Evolutionary conservation across 2,329 filamentous ascomycete species (phyloP).

Genomic region (Cyclaneusma minus): DNA sequence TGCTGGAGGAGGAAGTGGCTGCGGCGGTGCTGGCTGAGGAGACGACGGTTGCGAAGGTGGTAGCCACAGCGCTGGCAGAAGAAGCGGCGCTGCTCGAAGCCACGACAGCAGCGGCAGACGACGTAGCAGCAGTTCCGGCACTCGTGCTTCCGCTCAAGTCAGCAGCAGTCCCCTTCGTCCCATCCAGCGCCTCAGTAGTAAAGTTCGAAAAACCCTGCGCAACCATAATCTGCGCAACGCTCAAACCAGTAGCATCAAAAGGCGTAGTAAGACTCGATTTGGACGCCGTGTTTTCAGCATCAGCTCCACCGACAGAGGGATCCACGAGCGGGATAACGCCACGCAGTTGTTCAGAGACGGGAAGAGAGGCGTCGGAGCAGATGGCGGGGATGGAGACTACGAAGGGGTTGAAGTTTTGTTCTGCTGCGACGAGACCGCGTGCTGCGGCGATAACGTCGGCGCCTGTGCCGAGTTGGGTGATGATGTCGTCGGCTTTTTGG

Average conservation of each 20-base stretch:
- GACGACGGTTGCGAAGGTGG: slow-evolving; percentile 2
- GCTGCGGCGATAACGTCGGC: slow-evolving; percentile 45
- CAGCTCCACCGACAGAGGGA: slow-evolving; percentile 41
- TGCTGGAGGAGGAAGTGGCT: slow-evolving; percentile 10
- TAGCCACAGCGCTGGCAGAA: slow-evolving; percentile 6
- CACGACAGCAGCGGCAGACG: slow-evolving; percentile 1
- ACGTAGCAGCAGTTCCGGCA: slow-evolving; percentile 3
- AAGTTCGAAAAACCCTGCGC: slow-evolving; percentile 50
- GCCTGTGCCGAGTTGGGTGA: slow-evolving; percentile 42
- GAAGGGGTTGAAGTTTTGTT: slow-evolving; percentile 62
- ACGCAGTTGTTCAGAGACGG: slow-evolving; percentile 41
- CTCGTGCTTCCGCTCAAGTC: slow-evolving; percentile 12
- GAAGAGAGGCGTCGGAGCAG: slow-evolving; percentile 47
- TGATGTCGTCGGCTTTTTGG: slow-evolving; percentile 46
- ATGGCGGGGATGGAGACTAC: slow-evolving; percentile 41
- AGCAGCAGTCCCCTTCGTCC: slow-evolving; percentile 19
- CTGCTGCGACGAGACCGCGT: slow-evolving; percentile 45
- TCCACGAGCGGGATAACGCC: slow-evolving; percentile 55
- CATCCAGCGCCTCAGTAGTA: slow-evolving; percentile 23
- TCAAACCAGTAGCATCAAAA: slow-evolving; percentile 43
- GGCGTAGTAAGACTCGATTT: slow-evolving; percentile 32
- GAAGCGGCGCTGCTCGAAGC: slow-evolving; percentile 6
- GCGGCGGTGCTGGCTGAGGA: slow-evolving; percentile 2
- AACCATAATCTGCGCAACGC: slow-evolving; percentile 46
- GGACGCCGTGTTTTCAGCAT: slow-evolving; percentile 44